Percentiles rank a stretch among this genome's conserved stretches.
phyloP scores from a whole-genome alignment of 257 asterid species.

The Capsicum pubescens region DNA sequence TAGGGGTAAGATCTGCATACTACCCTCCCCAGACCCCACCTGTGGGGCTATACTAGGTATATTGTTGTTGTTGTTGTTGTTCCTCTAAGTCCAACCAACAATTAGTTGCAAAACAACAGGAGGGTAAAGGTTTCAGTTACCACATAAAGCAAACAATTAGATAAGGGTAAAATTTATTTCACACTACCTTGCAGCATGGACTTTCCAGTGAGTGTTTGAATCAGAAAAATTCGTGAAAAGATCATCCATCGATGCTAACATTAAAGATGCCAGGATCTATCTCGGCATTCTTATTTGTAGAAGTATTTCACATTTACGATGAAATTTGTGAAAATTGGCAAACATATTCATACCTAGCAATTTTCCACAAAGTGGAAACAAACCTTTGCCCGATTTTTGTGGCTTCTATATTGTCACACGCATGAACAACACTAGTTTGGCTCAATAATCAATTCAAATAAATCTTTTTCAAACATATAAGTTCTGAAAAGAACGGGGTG shows the following conservation, averaged over 20 bases:
- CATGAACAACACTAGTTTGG: slow-evolving; percentile 23
- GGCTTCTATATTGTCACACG: slow-evolving; percentile 60
- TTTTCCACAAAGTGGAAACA: no score
- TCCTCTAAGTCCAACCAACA: background rate
- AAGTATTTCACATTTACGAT: no score
- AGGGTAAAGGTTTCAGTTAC: background rate
- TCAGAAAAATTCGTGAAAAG: slow-evolving; percentile 69
- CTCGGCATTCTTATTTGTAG: slow-evolving; percentile 36
- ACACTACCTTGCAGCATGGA: slow-evolving; percentile 72
- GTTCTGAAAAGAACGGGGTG: background rate
- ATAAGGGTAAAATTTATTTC: background rate
- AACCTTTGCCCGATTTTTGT: slow-evolving; percentile 73
- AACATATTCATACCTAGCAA: no score
- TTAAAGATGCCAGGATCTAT: slow-evolving; percentile 87
- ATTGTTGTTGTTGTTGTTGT: no score
- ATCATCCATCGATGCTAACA: slow-evolving; percentile 77
- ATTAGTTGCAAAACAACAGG: slow-evolving; percentile 14
- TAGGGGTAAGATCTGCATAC: no score
- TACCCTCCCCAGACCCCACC: no score
- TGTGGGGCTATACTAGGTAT: no score
- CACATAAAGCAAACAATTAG: background rate
- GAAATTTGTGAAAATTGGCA: no score
- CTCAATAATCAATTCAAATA: slow-evolving; percentile 10
- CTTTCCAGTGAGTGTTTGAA: slow-evolving; percentile 83
- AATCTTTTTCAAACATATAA: background rate